Evolutionary conservation across 192 early-diverging fungal genomes (phyloP).

Genomic region (Coemansia sp.): DNA sequence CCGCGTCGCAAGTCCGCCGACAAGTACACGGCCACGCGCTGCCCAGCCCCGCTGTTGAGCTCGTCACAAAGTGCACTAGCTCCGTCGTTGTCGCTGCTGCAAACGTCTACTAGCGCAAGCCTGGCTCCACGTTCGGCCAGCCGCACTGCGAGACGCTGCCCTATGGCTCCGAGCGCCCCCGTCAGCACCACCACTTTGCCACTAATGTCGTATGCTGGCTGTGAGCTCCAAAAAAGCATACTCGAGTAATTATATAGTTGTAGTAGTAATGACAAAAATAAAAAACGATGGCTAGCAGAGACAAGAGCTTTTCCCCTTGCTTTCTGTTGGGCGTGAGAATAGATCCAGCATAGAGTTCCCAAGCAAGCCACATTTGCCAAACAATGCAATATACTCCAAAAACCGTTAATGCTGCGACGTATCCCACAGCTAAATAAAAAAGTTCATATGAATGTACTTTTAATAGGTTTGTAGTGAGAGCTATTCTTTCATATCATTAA

Average conservation of each 20-base stretch:
- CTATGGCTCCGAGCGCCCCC: constrained; percentile 42
- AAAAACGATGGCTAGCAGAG: too few species aligned
- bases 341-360: too few species aligned
- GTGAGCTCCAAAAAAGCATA: not conserved
- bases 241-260: not conserved
- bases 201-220: constrained; percentile 14
- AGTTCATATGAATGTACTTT: too few species aligned
- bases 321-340: too few species aligned
- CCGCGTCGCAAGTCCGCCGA: constrained; percentile 19
- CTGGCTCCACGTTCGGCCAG: constrained; percentile 20
- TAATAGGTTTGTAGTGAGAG: too few species aligned
- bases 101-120: constrained; percentile 39
- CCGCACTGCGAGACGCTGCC: constrained; percentile 17
- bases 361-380: too few species aligned
- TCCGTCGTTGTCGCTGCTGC: not conserved
- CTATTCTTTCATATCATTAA: too few species aligned
- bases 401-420: too few species aligned
- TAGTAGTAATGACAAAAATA: too few species aligned
- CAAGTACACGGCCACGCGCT: constrained; percentile 17
- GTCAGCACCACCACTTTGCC: constrained; percentile 44
- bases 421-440: too few species aligned
- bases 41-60: constrained; percentile 12
- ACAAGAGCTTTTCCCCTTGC: too few species aligned
- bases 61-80: not conserved
- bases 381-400: too few species aligned